phyloP scores from a whole-genome alignment of 352 stramenopile species.

The Bremia lactucae region DNA sequence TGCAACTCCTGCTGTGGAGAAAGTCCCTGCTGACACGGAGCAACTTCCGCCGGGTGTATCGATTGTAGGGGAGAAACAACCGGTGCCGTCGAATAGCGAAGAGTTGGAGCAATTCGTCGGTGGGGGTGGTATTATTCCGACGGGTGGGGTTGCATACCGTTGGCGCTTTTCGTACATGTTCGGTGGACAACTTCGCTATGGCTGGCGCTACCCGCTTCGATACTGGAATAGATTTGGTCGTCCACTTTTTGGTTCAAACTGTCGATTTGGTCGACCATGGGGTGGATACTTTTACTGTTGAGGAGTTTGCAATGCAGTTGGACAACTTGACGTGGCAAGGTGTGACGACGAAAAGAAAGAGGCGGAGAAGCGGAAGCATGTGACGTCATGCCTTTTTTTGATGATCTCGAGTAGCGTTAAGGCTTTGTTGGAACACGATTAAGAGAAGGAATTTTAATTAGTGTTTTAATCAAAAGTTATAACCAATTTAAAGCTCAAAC shows the following conservation, averaged over 20 bases:
- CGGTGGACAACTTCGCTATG: constrained; percentile 15
- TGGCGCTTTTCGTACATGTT: constrained; percentile 19
- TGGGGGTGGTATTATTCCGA: constrained; percentile 23
- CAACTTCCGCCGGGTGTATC: constrained; percentile 15
- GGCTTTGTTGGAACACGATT: too few species aligned
- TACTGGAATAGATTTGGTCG: constrained; percentile 30
- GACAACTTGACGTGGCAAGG: background rate
- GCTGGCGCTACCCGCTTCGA: constrained; percentile 29
- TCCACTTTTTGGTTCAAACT: constrained; percentile 18
- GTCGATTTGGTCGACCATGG: constrained; percentile 14
- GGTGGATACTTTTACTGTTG: constrained; percentile 29
- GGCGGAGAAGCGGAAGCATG: too few species aligned
- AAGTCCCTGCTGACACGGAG: constrained; percentile 4
- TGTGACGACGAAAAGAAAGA: too few species aligned
- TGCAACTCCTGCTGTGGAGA: background rate
- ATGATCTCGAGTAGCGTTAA: too few species aligned
- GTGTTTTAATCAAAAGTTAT: too few species aligned
- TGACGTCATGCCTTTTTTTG: too few species aligned
- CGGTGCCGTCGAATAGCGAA: constrained; percentile 12
- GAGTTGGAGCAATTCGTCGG: constrained; percentile 15
- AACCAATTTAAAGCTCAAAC: too few species aligned
- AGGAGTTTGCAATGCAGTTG: too few species aligned
- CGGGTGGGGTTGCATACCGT: constrained; percentile 21
- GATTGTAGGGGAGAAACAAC: constrained; percentile 12
- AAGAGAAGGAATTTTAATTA: too few species aligned